Evolutionary conservation across 2,329 filamentous ascomycete genomes (phyloP).

Genomic region (Hymenoscyphus salicellus): DNA sequence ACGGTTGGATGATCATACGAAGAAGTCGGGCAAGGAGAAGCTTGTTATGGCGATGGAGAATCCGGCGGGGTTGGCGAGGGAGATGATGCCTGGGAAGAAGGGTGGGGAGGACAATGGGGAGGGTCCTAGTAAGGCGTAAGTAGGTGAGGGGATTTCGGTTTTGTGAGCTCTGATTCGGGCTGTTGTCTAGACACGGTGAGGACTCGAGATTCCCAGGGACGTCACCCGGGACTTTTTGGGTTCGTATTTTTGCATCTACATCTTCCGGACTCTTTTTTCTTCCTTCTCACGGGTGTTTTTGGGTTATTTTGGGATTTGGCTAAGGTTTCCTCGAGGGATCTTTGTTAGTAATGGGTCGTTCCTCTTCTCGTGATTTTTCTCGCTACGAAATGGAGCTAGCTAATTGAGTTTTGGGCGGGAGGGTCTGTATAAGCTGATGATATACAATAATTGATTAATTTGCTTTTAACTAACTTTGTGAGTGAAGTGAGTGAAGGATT

Average conservation of each 20-base stretch:
- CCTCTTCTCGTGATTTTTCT: background rate
- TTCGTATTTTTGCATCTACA: background rate
- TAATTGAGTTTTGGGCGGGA: no score
- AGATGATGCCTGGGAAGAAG: constrained; percentile 24
- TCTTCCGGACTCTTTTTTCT: background rate
- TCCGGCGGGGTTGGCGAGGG: constrained; percentile 25
- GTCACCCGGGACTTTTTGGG: no score
- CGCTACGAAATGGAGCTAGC: background rate
- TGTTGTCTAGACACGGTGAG: no score
- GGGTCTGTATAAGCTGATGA: no score
- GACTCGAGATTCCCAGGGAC: no score
- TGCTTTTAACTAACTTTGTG: no score
- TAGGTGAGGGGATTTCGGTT: background rate
- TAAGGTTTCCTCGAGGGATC: background rate
- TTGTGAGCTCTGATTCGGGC: no score
- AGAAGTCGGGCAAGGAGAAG: constrained; percentile 52
- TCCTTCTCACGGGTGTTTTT: background rate
- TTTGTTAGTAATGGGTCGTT: background rate
- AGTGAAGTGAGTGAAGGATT: no score
- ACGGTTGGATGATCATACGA: constrained; percentile 20
- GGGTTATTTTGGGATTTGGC: background rate
- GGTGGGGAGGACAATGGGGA: constrained; percentile 19
- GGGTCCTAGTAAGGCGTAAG: background rate
- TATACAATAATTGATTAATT: no score
- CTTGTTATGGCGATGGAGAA: constrained; percentile 45